phyloP scores from a whole-genome alignment of 78 protist genomes.

The Monocercomonoides exilis region DNA sequence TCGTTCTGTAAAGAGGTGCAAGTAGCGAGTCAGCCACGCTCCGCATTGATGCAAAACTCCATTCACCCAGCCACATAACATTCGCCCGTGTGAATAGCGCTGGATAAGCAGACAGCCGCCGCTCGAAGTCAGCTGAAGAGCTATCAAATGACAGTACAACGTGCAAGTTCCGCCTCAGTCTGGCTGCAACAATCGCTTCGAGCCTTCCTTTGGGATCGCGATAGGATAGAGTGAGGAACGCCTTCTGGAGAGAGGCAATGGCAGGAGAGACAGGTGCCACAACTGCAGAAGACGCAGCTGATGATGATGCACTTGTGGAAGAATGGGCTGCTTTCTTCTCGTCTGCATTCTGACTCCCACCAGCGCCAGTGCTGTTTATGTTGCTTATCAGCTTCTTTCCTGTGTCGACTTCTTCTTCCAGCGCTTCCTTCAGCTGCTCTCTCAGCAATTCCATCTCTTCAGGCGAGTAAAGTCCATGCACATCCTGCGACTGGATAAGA shows the following conservation, averaged over 20 bases:
- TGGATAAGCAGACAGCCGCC: constrained; percentile 56
- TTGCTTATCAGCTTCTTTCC: not conserved
- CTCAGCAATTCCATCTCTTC: constrained; percentile 65
- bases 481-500: constrained; percentile 66
- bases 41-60: not conserved
- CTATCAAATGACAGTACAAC: constrained; percentile 56
- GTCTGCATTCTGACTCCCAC: not conserved
- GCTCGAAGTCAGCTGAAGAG: constrained; percentile 25
- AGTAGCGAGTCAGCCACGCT: not conserved
- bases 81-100: constrained; percentile 53
- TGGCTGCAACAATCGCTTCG: not conserved
- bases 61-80: constrained; percentile 6
- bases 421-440: constrained; percentile 39
- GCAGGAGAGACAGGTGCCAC: constrained; percentile 42
- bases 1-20: not conserved
- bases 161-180: constrained; percentile 47
- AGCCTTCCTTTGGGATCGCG: not conserved
- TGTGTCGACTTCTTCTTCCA: not conserved
- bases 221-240: not conserved
- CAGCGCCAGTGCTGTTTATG: no score
- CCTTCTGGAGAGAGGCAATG: not conserved
- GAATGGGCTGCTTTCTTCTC: not conserved
- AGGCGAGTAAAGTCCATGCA: constrained; percentile 67
- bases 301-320: no score
- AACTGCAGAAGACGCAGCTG: no score